Evolutionary conservation across 139 green algal species (phyloP), one percentile per base, ranked within the genome.

Genomic region (Astrephomene gubernaculifera): DNA sequence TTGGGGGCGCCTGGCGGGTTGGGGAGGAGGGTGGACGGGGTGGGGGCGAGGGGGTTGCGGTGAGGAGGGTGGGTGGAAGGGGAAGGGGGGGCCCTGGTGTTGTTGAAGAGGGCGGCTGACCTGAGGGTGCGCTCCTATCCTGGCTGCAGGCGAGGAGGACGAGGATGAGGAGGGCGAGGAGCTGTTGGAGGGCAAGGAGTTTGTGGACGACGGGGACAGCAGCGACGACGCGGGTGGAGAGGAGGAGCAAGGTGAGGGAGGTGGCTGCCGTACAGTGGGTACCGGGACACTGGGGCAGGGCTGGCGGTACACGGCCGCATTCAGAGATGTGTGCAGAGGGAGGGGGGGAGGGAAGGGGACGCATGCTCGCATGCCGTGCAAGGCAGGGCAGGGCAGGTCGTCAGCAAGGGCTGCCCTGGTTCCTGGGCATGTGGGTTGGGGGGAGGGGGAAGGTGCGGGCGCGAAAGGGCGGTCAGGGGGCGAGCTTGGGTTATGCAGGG

Each of bases 131-230:
- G n/a, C n/a, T n/a, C n/a, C n/a, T n/a, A n/a, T n/a, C n/a, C n/a
- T n/a, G n/a, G n/a, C n/a, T 17, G 49, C 49, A 57, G 53, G 14
- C 0, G 86, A 43, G 0, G 68, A 86, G 12, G 86, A 89, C 52
- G 87, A 54, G 27, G 87, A 84, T 35, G 86, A 89, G 35, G 87
- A 88, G 14, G 82, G 79, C 27, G 88, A 88, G 29, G 90, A 91
- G 71, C 86, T 49, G 31, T 67, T 87, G 1, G 65, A 87, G 64
- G 87, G 83, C 38, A 89, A 85, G 39, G 81, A 84, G 22, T 89
- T 84, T 71, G 87, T 87, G 69, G 90, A 93, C 39, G 83, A 91
- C 38, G 88, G 76, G 52, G 79, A 81, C 61, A 73, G 61, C 39
- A 82, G 89, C 38, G 88, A 88, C 8, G 83, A 85, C 35, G 71